Evolutionary conservation across 192 early-diverging fungal species (phyloP).

Genomic region (Coemansia sp.): DNA sequence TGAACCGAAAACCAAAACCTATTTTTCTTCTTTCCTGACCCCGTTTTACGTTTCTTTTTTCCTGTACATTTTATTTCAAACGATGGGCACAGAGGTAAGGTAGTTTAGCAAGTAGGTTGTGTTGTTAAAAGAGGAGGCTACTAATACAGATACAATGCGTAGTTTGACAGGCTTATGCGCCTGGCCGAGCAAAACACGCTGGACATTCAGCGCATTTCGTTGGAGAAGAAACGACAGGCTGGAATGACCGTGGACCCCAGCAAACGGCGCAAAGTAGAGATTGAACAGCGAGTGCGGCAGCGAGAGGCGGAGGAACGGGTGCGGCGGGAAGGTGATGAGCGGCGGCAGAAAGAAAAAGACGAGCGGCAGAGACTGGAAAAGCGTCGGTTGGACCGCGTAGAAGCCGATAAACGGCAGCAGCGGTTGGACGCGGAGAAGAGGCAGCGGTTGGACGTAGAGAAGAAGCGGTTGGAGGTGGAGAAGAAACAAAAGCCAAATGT

Average conservation of each 20-base stretch:
- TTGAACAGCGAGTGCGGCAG: slow-evolving; percentile 32
- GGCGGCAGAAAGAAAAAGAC: background rate
- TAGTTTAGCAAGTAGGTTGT: background rate
- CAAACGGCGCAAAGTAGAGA: slow-evolving; percentile 31
- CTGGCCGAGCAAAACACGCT: slow-evolving; percentile 46
- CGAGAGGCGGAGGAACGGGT: slow-evolving; percentile 31
- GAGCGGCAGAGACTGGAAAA: background rate
- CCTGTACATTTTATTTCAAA: background rate
- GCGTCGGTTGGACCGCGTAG: background rate
- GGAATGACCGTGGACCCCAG: slow-evolving; percentile 13
- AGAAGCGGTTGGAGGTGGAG: background rate
- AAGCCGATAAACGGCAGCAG: slow-evolving; percentile 26
- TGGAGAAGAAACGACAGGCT: slow-evolving; percentile 29
- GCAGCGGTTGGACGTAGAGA: slow-evolving; percentile 12
- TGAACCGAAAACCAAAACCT: background rate
- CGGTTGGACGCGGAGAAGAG: slow-evolving; percentile 35
- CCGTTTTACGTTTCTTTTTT: background rate
- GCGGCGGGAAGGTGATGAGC: slow-evolving; percentile 6
- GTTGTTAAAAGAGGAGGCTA: too few relatives aligned
- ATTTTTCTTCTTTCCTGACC: background rate
- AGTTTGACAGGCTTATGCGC: slow-evolving; percentile 51
- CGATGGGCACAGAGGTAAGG: slow-evolving; percentile 29
- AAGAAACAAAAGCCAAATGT: background rate
- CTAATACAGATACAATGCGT: slow-evolving; percentile 1
- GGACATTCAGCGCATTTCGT: slow-evolving; percentile 37